Percentiles rank a stretch among this genome's conserved stretches.
Evolutionary conservation across 2,329 filamentous ascomycete species (phyloP).

Genomic region (Colletotrichum sp.): DNA sequence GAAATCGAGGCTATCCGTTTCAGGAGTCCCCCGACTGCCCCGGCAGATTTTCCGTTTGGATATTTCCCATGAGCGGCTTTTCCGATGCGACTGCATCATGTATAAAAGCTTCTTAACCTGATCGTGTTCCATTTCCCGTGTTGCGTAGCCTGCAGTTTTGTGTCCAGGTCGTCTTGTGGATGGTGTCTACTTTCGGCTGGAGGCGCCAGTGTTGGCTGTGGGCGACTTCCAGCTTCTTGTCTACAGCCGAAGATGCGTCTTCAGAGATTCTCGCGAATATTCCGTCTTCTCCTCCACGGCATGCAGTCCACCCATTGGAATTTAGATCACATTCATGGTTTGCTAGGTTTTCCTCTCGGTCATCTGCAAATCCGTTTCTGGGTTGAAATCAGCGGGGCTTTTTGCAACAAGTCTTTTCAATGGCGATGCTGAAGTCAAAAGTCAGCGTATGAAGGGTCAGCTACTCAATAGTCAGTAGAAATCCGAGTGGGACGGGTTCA

Average conservation of each 20-base stretch:
- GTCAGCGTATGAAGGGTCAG: neutral
- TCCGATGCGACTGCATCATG: neutral
- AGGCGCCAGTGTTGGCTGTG: too few species aligned
- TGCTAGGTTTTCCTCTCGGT: fast-evolving
- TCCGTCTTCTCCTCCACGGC: neutral
- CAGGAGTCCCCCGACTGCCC: neutral
- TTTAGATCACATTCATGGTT: neutral
- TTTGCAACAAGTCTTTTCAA: neutral
- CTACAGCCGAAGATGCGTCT: too few species aligned
- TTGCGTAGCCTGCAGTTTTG: fast-evolving
- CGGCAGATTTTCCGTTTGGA: neutral
- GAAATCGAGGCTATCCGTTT: neutral
- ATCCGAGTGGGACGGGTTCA: fast-evolving
- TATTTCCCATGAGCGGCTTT: neutral
- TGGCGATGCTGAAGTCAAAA: neutral
- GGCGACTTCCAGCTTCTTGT: too few species aligned
- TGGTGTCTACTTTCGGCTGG: neutral
- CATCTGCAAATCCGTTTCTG: neutral
- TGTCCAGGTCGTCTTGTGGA: neutral
- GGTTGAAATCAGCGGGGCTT: fast-evolving
- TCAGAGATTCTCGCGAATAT: neutral
- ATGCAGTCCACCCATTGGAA: neutral
- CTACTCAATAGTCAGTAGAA: neutral
- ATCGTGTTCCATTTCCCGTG: fast-evolving
- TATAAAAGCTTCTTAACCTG: fast-evolving